Base-by-base conservation (phyloP, 495 filamentous ascomycete species). In the Daldinia concentrica region DNA sequence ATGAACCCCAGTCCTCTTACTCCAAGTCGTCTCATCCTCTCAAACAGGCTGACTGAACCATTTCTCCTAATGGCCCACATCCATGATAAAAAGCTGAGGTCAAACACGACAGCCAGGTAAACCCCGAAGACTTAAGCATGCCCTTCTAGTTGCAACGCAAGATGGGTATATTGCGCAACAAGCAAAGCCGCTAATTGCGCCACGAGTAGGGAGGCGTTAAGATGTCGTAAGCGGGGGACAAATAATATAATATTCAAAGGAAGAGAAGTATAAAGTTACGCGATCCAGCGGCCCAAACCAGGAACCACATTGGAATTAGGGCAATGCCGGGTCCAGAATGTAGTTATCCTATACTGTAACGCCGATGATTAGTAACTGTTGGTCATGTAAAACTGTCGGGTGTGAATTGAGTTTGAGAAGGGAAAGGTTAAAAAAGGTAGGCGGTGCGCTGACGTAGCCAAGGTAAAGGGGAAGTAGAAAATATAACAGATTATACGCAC, bases 161-260 rank as follows among this genome's bases (percentile, higher is more conserved):
- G 64, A 71, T 67, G 72, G 72, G 72, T 74, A 74, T 74, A 74
- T 58, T 68, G 68, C 50, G 52, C 48, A 39, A 65, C 59, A 71
- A 65, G 15, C 32, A 59, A 66, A 48, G 43, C 45, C 27, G 22
- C 58, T 66, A 26, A 36, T 43, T 64, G 51, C 62, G 50, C 57
- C 71, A 50, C 26, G 19, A 56, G 32, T 41, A 48, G 48, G 30
- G 61, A 57, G n/a, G 39, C 19, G 19, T 32, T 14, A 58, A 52
- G 19, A 34, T 52, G 15, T 59, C 55, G 30, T 69, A 50, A 19
- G 51, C 48, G 24, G 48, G 27, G 50, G 54, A 60, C 48, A 62
- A 71, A 52, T 71, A 62, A 48, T 60, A 32, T 59, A 50, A 64
- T n/a, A 58, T 60, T 62, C 14, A 30, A 43, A 55, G n/a, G 56